Percentiles rank a stretch among this genome's conserved stretches.
phyloP scores from a whole-genome alignment of 1,139 yeast genomes.

The Yamadazyma dushanensis region DNA sequence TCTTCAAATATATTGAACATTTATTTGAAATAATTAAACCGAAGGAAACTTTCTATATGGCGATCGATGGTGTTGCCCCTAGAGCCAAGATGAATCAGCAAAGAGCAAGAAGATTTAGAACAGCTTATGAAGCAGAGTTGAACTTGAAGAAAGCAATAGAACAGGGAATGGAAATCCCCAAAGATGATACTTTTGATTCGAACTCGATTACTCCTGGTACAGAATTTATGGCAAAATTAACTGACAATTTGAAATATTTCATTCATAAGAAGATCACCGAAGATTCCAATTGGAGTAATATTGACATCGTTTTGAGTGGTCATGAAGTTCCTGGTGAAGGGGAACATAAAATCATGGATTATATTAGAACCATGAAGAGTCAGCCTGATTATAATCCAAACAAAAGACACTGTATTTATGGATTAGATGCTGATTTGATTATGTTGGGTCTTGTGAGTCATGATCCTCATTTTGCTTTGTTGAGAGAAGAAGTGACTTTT shows the following conservation, averaged over 20 bases:
- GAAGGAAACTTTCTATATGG: slow-evolving; percentile 86
- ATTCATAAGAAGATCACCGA: slow-evolving; percentile 81
- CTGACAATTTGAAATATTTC: slow-evolving; percentile 83
- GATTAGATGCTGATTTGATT: slow-evolving; percentile 96
- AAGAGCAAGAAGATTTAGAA: slow-evolving; percentile 92
- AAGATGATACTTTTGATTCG: slow-evolving; percentile 84
- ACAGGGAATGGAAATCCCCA: slow-evolving; percentile 63
- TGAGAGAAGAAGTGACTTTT: slow-evolving; percentile 94
- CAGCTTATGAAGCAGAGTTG: slow-evolving; percentile 91
- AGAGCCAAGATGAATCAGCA: slow-evolving; percentile 99
- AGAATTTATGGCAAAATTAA: slow-evolving; percentile 90
- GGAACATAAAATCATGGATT: slow-evolving; percentile 96
- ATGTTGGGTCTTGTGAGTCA: slow-evolving; percentile 94
- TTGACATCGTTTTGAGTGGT: slow-evolving; percentile 86
- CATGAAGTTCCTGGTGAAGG: slow-evolving; percentile 99
- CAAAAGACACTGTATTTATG: slow-evolving; percentile 91
- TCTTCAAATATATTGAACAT: slow-evolving; percentile 93
- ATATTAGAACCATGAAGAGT: slow-evolving; percentile 80
- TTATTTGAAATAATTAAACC: slow-evolving; percentile 87
- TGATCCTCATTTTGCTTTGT: slow-evolving; percentile 91
- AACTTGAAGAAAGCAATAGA: slow-evolving; percentile 64
- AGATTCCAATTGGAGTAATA: slow-evolving; percentile 88
- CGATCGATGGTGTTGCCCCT: slow-evolving; percentile 99
- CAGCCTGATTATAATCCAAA: slow-evolving; percentile 87
- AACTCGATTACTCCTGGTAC: slow-evolving; percentile 99